Conservation (phyloP, 2,329 filamentous ascomycete species). For the Fusarium odoratissimum region DNA sequence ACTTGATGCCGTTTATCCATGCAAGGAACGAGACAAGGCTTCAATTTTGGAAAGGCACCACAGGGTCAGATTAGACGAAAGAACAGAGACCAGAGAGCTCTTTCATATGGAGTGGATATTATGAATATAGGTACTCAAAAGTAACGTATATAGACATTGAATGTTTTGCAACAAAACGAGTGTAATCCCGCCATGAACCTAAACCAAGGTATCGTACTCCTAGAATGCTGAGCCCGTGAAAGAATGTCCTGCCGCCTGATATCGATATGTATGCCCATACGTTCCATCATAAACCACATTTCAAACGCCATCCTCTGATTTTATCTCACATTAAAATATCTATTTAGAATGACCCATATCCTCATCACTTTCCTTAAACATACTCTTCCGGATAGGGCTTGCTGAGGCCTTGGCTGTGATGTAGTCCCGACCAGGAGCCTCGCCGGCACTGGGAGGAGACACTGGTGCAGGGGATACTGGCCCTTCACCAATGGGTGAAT, state of each 20-base stretch:
- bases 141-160: constrained; percentile 30
- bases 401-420: constrained; percentile 41
- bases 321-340: neutral
- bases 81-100: neutral
- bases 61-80: neutral
- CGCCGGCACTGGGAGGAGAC: constrained; percentile 48
- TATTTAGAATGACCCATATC: constrained; percentile 49
- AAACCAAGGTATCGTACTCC: constrained; percentile 8
- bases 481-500: constrained; percentile 11
- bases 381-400: constrained; percentile 52
- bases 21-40: neutral
- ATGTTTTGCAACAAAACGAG: constrained; percentile 24
- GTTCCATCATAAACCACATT: neutral
- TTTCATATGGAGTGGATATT: neutral
- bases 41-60: neutral
- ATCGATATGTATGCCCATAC: constrained; percentile 1
- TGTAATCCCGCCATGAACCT: constrained; percentile 16
- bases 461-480: constrained; percentile 8
- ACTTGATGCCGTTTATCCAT: neutral
- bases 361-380: constrained; percentile 56
- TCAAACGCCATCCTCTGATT: constrained; percentile 32
- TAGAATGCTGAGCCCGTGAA: constrained; percentile 22
- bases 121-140: constrained; percentile 25
- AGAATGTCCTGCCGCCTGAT: constrained; percentile 29
- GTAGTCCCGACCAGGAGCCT: constrained; percentile 45